Evolutionary conservation across 1,284 basidiomycete species (phyloP), one percentile per base, ranked within the genome.

Genomic region (Abortiporus biennis): DNA sequence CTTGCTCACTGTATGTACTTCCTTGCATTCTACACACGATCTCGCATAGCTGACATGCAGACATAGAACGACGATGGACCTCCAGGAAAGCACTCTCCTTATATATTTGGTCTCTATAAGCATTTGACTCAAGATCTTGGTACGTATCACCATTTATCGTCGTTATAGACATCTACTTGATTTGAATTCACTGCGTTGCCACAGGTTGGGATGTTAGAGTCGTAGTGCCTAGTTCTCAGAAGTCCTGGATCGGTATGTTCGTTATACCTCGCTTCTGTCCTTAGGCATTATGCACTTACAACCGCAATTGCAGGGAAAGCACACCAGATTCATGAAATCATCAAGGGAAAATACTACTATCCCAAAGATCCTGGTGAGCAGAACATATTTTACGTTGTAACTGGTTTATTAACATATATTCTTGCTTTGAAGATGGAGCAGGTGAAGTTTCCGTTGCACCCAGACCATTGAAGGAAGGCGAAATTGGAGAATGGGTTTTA

Each of bases 21-120:
- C 31, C 22, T 15, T 32, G n/a, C n/a, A n/a, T n/a, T n/a, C n/a
- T n/a, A n/a, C n/a, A n/a, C n/a, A n/a, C n/a, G n/a, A n/a, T n/a
- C n/a, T n/a, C n/a, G n/a, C n/a, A n/a, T n/a, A n/a, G n/a, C n/a
- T n/a, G n/a, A n/a, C n/a, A n/a, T n/a, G n/a, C n/a, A n/a, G n/a
- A n/a, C n/a, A n/a, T 36, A 85, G 78, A 92, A 92, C 58, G 92
- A 96, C 59, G 92, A 95, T 58, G 92, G 92, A 2, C 91, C 92
- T 13, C 87, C 90, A 3, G 68, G 77, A 34, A 55, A 68, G 6
- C 78, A 85, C 42, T 93, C 90, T 0, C 93, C 93, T 0, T 92
- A 90, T 62, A 76, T 94, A 47, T 85, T 82, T 50, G 82, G 80
- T 3, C 76, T 95, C 43, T 90, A 85, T 54, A 74, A 71, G 29